Conservation (phyloP, 768 basidiomycete genomes). For the Phallus indusiatus region DNA sequence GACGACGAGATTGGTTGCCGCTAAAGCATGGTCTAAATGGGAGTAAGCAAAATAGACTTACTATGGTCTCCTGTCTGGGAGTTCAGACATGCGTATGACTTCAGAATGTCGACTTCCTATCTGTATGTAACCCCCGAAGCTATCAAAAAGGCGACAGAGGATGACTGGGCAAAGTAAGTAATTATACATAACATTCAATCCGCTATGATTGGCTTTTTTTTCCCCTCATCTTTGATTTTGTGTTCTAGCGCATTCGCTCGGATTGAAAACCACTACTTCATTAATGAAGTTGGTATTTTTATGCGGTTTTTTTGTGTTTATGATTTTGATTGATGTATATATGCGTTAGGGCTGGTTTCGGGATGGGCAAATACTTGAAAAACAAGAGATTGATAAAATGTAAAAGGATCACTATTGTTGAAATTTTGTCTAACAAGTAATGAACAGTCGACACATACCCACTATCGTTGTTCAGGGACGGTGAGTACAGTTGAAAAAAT, state of each 20-base stretch:
- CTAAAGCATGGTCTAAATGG: slow-evolving; percentile 85
- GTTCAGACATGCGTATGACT: not conserved
- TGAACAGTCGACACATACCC: slow-evolving; percentile 89
- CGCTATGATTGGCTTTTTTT: not conserved
- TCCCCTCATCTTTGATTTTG: slow-evolving; percentile 2
- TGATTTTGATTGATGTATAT: not conserved
- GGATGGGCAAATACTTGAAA: slow-evolving; percentile 78
- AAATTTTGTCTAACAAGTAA: slow-evolving; percentile 2
- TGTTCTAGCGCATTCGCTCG: slow-evolving; percentile 67
- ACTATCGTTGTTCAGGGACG: slow-evolving; percentile 75
- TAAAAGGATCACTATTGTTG: slow-evolving; percentile 19
- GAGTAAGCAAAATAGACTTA: slow-evolving; percentile 49
- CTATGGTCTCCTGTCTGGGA: not conserved
- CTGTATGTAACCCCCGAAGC: slow-evolving; percentile 60
- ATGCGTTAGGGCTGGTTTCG: slow-evolving; percentile 68
- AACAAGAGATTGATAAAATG: slow-evolving; percentile 86
- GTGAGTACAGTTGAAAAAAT: not conserved
- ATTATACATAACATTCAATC: not conserved
- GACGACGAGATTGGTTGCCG: slow-evolving; percentile 52
- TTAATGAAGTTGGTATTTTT: slow-evolving; percentile 58
- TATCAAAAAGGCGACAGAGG: slow-evolving; percentile 59
- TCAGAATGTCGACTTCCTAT: slow-evolving; percentile 76
- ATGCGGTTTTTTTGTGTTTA: not conserved
- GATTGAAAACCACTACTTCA: slow-evolving; percentile 88
- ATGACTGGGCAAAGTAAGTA: slow-evolving; percentile 68